These are phyloP conservation scores for Venturia aucupariae DNA, from an alignment of 2,329 filamentous ascomycete species.

Conservation along the genomic window DNA sequence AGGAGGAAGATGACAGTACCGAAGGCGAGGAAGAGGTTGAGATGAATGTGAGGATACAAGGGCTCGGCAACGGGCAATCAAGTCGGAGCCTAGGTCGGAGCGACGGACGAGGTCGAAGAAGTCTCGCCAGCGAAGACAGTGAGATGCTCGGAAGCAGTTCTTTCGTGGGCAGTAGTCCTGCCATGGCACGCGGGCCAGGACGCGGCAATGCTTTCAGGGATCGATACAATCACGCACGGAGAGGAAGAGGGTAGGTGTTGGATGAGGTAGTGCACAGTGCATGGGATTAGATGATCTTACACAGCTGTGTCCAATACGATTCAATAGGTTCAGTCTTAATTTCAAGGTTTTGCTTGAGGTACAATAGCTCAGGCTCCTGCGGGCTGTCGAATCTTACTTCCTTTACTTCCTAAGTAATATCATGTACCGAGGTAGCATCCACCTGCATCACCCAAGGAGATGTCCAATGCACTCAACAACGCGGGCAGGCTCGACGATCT, in stretches of 20 bases:
- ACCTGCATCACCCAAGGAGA: no score
- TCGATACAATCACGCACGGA: background rate
- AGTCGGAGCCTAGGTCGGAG: background rate
- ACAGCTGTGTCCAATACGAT: no score
- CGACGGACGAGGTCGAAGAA: constrained; percentile 2
- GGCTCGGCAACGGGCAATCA: background rate
- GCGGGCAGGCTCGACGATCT: background rate
- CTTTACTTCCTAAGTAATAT: no score
- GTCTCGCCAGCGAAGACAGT: constrained; percentile 6
- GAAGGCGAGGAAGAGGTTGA: constrained; percentile 8
- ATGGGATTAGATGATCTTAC: no score
- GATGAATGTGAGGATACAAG: background rate
- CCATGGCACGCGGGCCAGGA: constrained; percentile 1
- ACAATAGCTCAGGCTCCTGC: no score
- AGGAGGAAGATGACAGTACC: constrained; percentile 34
- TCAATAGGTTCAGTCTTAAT: no score
- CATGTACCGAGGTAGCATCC: no score
- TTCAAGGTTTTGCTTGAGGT: no score
- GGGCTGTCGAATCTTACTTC: no score
- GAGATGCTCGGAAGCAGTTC: constrained; percentile 10
- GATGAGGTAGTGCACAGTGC: background rate
- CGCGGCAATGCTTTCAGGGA: constrained; percentile 2
- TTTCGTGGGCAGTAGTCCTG: constrained; percentile 10
- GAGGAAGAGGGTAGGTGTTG: constrained; percentile 5
- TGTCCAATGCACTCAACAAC: no score